Evolutionary conservation across 768 basidiomycete genomes (phyloP), one percentile per base, ranked within the genome.

Genomic region (Xanthoconium purpureum): DNA sequence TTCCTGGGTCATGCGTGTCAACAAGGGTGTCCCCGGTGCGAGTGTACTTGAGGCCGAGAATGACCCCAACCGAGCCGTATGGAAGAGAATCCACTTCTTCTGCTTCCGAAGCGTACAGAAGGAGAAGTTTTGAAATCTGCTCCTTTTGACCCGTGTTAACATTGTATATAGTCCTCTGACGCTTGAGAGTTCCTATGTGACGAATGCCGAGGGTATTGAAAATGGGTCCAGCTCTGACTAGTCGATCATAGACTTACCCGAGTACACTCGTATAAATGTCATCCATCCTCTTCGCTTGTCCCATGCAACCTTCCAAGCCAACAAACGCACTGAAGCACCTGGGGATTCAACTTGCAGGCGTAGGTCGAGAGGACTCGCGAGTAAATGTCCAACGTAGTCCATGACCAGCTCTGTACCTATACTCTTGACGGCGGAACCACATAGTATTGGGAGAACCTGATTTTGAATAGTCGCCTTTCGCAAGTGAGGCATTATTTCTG

Each of bases 251-350:
- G 6, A 69, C 76, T 58, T 68, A 90, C 91, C 92, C 51, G 91
- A 92, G 70, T 94, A 94, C 18, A 94, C 82, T 28, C 92, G 79
- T 38, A 94, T 87, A 67, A 92, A 94, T 2, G 92, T 94, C 91
- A 94, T 92, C 92, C 92, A 94, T 24, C 92, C 92, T 62, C 80
- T 80, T 54, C 75, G 82, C 55, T 84, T 84, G 65, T 94, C 91
- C 91, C 91, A 93, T 32, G 76, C 78, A 20, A 94, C 92, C 67
- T 94, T 94, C 92, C 93, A 94, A 3, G 89, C 92, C 29, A 94
- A 75, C 59, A 87, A 69, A 36, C 81, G 83, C 24, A 89, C 65
- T 1, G 84, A 82, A 0, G 78, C 66, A 52, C 81, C 80, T 24
- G 70, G 62, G 17, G 65, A 66, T 59, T 82, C 80, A 14, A 62